Conservation (phyloP, 1,284 basidiomycete species). For the Phellopilus nigrolimitatus region DNA sequence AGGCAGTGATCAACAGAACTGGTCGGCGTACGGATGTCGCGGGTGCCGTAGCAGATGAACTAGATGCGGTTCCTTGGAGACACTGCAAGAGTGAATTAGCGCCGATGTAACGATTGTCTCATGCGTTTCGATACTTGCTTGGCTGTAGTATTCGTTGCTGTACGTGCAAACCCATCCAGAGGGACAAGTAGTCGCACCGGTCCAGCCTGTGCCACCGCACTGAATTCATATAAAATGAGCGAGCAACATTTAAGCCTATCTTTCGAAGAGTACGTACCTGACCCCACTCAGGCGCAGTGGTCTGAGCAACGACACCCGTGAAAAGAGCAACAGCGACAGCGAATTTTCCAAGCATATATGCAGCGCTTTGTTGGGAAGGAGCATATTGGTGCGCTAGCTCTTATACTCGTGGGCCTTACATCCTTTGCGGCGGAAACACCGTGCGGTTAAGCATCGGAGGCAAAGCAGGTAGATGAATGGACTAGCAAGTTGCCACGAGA, state of each 20-base stretch:
- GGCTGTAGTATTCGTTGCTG: slow-evolving; percentile 40
- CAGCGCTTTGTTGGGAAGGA: background rate
- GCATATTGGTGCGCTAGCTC: background rate
- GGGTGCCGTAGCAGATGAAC: slow-evolving; percentile 6
- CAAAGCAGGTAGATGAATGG: slow-evolving; percentile 2
- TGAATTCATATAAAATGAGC: slow-evolving; percentile 18
- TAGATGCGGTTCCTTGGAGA: slow-evolving; percentile 35
- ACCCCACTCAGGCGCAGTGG: slow-evolving; percentile 28
- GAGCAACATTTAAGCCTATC: background rate
- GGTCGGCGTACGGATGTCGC: background rate
- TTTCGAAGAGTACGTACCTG: slow-evolving; percentile 24
- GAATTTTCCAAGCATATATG: slow-evolving; percentile 7
- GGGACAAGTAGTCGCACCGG: slow-evolving; percentile 44
- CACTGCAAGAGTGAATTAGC: slow-evolving; percentile 37
- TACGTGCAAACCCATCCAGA: slow-evolving; percentile 44
- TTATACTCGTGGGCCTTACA: background rate
- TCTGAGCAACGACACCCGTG: slow-evolving; percentile 25
- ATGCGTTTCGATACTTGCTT: slow-evolving; percentile 7
- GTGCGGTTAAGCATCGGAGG: slow-evolving; percentile 11
- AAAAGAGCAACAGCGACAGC: slow-evolving; percentile 21
- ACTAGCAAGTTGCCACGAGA: background rate
- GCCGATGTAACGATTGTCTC: background rate
- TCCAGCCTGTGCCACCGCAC: slow-evolving; percentile 47
- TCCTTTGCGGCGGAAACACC: background rate
- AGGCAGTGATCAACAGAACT: slow-evolving; percentile 24